Conservation (phyloP, 768 basidiomycete species). For the Xerocomellus dryophilus region DNA sequence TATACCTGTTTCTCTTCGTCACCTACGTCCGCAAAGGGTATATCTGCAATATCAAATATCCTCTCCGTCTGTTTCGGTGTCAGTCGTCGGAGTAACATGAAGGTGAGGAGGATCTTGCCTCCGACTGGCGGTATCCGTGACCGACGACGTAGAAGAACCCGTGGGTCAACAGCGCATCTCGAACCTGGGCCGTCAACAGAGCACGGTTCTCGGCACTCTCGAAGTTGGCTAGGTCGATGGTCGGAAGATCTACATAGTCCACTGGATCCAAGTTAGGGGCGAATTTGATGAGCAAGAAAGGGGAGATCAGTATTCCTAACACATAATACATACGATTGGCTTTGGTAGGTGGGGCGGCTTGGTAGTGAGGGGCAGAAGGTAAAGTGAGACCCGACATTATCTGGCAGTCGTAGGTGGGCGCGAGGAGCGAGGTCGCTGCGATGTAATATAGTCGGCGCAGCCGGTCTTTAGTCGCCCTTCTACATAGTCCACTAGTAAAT, state of each 20-base stretch:
- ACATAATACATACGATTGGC: constrained; percentile 31
- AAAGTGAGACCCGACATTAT: constrained; percentile 33
- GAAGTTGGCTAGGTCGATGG: constrained; percentile 48
- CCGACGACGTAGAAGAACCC: constrained; percentile 44
- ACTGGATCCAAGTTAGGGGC: constrained; percentile 31
- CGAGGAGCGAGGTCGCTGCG: background rate
- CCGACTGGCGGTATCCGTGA: constrained; percentile 40
- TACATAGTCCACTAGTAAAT: constrained; percentile 29
- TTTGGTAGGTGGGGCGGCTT: constrained; percentile 34
- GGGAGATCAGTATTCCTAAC: background rate
- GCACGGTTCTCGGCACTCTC: constrained; percentile 37
- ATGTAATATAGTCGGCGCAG: background rate
- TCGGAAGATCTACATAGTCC: constrained; percentile 49
- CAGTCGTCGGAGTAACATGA: constrained; percentile 22
- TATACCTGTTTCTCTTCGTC: constrained; percentile 44
- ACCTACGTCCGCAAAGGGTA: constrained; percentile 41
- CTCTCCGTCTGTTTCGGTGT: constrained; percentile 38
- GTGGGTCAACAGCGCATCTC: constrained; percentile 44
- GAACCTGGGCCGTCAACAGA: constrained; percentile 39
- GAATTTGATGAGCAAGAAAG: background rate
- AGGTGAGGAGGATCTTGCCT: constrained; percentile 21
- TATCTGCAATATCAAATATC: constrained; percentile 49
- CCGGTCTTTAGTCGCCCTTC: background rate
- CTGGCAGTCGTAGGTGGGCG: background rate
- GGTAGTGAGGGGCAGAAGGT: constrained; percentile 38